These are phyloP conservation scores for Mimosa pudica DNA, from an alignment of 306 rosid genomes.

Conservation along the genomic window DNA sequence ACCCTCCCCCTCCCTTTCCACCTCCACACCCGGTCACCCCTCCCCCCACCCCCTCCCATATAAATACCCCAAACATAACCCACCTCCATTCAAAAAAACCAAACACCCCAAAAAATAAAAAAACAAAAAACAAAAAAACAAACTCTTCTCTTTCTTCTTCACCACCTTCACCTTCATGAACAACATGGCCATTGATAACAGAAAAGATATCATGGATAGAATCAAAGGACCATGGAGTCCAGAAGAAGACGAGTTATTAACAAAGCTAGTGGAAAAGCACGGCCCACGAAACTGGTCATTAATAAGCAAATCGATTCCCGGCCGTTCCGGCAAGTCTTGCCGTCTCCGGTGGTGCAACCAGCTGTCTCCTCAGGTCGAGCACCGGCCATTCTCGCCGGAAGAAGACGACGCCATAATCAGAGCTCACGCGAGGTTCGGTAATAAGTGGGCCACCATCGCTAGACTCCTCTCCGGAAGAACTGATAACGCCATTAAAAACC, in stretches of 20 bases:
- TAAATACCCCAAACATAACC: slow-evolving; percentile 26
- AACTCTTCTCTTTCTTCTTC: background rate
- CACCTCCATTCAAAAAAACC: background rate
- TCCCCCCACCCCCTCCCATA: slow-evolving; percentile 30
- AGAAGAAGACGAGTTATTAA: slow-evolving; percentile 78
- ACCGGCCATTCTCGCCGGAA: slow-evolving; percentile 76
- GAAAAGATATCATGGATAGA: slow-evolving; percentile 71
- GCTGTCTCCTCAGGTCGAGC: slow-evolving; percentile 93
- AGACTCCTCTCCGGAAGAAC: slow-evolving; percentile 82
- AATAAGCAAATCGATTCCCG: slow-evolving; percentile 83
- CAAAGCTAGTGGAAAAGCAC: slow-evolving; percentile 68
- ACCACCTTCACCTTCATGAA: background rate
- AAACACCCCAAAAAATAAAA: background rate
- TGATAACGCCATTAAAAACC: slow-evolving; percentile 95
- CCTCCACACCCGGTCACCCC: slow-evolving; percentile 67
- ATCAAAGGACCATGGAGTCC: slow-evolving; percentile 99
- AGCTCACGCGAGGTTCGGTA: slow-evolving; percentile 92
- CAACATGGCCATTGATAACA: slow-evolving; percentile 41
- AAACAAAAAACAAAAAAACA: too few relatives aligned
- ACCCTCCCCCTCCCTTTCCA: slow-evolving; percentile 24
- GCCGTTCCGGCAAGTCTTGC: slow-evolving; percentile 92
- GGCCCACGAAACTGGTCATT: slow-evolving; percentile 90
- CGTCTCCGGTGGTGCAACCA: slow-evolving; percentile 98
- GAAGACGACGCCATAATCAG: slow-evolving; percentile 81
- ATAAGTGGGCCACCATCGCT: slow-evolving; percentile 96